Conservation (phyloP, 2,329 filamentous ascomycete species). For the Talaromyces piceae region DNA sequence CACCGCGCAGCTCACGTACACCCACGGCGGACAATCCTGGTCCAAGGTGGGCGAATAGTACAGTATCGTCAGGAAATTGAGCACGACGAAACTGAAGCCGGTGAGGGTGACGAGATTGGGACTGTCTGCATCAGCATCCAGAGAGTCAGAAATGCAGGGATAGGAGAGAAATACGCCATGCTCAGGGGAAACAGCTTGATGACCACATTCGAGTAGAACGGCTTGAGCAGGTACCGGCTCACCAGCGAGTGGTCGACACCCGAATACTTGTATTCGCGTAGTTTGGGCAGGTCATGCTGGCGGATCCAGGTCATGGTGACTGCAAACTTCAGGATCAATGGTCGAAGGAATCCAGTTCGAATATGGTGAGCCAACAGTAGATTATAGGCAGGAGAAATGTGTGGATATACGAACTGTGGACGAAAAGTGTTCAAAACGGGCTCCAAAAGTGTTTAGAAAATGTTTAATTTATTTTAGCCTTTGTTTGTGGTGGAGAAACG, state of each 20-base stretch:
- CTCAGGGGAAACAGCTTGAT: slow-evolving; percentile 91
- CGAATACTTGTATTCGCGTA: slow-evolving; percentile 94
- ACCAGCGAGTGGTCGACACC: slow-evolving; percentile 82
- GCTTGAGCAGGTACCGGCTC: slow-evolving; percentile 91
- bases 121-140: slow-evolving; percentile 17
- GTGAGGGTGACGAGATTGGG: slow-evolving; percentile 62
- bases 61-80: slow-evolving; percentile 83
- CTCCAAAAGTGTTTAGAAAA: too few species aligned
- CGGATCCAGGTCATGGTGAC: slow-evolving; percentile 93
- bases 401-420: too few species aligned
- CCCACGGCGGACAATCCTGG: slow-evolving; percentile 88
- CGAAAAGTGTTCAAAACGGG: too few species aligned
- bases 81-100: slow-evolving; percentile 81
- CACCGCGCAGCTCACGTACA: slow-evolving; percentile 84
- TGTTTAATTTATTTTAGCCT: background rate
- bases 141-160: background rate
- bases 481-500: slow-evolving; percentile 3
- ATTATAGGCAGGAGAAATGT: too few species aligned
- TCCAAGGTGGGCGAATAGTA: slow-evolving; percentile 96
- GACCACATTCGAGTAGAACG: slow-evolving; percentile 91
- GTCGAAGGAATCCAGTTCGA: too few species aligned
- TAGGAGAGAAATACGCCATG: slow-evolving; percentile 61
- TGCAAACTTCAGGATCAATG: too few species aligned
- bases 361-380: too few species aligned
- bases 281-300: slow-evolving; percentile 76